Conservation (phyloP, 345 rosid species). For the Aethionema arabicum region DNA sequence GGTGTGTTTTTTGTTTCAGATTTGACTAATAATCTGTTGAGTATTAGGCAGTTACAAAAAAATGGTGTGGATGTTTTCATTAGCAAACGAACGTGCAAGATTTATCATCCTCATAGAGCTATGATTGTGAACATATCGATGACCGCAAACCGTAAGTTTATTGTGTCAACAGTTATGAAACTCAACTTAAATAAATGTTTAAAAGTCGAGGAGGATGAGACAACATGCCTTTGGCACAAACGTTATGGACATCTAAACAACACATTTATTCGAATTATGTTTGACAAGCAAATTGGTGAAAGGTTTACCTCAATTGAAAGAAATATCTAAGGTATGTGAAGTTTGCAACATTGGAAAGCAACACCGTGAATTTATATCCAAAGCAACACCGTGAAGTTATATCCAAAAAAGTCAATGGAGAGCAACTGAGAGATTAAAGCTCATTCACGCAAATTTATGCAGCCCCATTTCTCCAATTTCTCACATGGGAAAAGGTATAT, state of each 20-base stretch:
- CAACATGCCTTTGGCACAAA: too few species aligned
- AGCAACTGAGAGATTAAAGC: too few species aligned
- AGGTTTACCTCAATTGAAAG: background rate
- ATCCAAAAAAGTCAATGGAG: background rate
- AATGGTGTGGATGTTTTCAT: background rate
- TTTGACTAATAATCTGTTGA: background rate
- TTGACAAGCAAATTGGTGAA: background rate
- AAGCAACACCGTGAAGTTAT: background rate
- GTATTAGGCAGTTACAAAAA: background rate
- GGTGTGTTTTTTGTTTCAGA: background rate
- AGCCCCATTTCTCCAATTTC: background rate
- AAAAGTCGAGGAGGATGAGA: background rate
- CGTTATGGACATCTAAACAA: too few species aligned
- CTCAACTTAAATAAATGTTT: fast-evolving
- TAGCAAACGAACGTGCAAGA: background rate
- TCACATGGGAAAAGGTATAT: background rate
- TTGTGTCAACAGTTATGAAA: background rate
- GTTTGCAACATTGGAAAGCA: background rate
- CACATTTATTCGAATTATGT: too few species aligned
- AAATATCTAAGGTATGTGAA: background rate
- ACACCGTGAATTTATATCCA: background rate
- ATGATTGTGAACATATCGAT: background rate
- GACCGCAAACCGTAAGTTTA: background rate
- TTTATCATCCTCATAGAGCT: background rate
- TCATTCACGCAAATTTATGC: too few species aligned